Evolutionary conservation across 2,329 filamentous ascomycete genomes (phyloP), one percentile per base, ranked within the genome.

Genomic region (Alternaria sp.): DNA sequence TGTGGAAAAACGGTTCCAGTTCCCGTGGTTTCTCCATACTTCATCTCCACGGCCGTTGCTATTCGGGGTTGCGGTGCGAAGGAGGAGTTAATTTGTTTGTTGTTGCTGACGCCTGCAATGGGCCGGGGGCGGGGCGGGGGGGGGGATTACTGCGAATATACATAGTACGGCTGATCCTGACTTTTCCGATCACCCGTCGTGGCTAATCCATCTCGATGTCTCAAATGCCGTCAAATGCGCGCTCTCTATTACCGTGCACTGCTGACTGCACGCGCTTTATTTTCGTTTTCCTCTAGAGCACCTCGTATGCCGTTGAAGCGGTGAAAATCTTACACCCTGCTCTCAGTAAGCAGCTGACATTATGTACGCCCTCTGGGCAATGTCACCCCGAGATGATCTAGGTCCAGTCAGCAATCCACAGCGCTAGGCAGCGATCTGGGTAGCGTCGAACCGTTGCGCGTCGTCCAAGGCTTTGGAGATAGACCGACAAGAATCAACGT

Each of bases 1-100:
- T 36, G 28, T 36, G 26, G 33, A 51, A 40, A 41, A 54, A 46
- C 49, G 29, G 34, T 56, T 56, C 52, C 52, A 42, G 33, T 33
- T 56, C 48, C 52, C 53, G 31, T 48, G 14, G 44, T 3, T 13
- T 55, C n/a, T 34, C 23, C n/a, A 26, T 21, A 21, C 9, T 33
- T 24, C 48, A 21, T 33, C 24, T 14, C 26, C 21, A 33, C 54
- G 29, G 49, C 40, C 3, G 28, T n/a, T 24, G 23, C 21, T n/a
- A n/a, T 10, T 48, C 44, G 21, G 9, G n/a, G 29, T 21, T 21
- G 21, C 31, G 31, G 17, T 3, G 2, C 7, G 21, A 14, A 34
- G 21, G 21, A 21, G 24, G 21, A 9, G 37, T 40, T 17, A 13
- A 1, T n/a, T 13, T 14, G 44, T 48, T 48, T 40, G 17, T 4